Conservation (phyloP, 2,329 filamentous ascomycete species). For the Alternaria brassicae region DNA sequence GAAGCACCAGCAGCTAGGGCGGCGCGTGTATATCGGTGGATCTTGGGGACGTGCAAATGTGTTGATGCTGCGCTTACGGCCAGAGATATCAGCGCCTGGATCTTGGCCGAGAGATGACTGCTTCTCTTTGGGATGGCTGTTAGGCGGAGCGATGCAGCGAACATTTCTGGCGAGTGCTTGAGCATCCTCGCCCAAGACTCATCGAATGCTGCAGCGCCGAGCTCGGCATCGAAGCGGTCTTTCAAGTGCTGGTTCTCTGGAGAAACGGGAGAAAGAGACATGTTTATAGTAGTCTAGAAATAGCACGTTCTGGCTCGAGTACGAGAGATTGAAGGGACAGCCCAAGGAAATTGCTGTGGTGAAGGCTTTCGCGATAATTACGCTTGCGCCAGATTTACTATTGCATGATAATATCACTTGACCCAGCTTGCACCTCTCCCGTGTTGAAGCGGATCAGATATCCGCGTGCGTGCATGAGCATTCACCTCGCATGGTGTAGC, state of each 20-base stretch:
- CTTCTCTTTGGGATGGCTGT: slow-evolving; percentile 40
- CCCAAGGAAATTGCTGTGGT: background rate
- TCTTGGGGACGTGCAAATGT: slow-evolving; percentile 55
- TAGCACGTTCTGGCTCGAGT: background rate
- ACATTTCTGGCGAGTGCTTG: slow-evolving; percentile 38
- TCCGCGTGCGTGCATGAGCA: background rate
- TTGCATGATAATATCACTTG: background rate
- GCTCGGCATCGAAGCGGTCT: slow-evolving; percentile 29
- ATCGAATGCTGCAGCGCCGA: slow-evolving; percentile 35
- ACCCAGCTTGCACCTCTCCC: background rate
- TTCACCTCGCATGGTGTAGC: background rate
- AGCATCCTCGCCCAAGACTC: slow-evolving; percentile 40
- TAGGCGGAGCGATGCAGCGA: slow-evolving; percentile 37
- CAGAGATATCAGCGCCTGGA: slow-evolving; percentile 54
- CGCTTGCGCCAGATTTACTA: background rate
- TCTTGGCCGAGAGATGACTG: slow-evolving; percentile 50
- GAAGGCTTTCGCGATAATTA: no score
- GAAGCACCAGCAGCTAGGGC: slow-evolving; percentile 53
- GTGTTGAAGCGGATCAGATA: background rate
- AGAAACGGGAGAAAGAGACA: slow-evolving; percentile 30
- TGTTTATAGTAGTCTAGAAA: background rate
- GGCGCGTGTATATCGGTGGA: slow-evolving; percentile 51
- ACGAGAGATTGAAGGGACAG: background rate
- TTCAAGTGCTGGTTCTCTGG: slow-evolving; percentile 33
- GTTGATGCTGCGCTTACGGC: slow-evolving; percentile 55